Conservation (phyloP, 192 early-diverging fungal genomes). For the Chytriomyces sp. region DNA sequence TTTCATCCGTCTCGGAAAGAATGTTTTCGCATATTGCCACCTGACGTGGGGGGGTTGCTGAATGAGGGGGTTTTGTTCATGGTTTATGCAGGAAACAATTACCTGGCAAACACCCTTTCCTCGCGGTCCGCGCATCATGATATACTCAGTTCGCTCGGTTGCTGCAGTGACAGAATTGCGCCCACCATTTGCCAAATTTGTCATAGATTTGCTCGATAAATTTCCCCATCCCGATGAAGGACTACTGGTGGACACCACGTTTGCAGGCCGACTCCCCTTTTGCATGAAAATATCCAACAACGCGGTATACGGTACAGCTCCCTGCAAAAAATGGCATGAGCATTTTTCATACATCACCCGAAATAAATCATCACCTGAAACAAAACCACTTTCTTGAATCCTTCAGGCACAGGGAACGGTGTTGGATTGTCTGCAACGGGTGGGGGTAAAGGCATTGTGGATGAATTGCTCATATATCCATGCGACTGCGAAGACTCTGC, state of each 20-base stretch:
- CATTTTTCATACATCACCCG: neutral
- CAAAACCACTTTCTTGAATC: conserved; percentile 70
- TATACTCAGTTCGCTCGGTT: conserved; percentile 83
- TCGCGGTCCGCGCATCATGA: conserved; percentile 92
- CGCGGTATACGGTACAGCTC: conserved; percentile 84
- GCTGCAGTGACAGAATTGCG: conserved; percentile 40
- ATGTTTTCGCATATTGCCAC: conserved; percentile 38
- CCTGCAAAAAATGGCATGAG: conserved; percentile 52
- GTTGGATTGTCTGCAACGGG: conserved; percentile 46
- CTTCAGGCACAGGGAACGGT: conserved; percentile 63
- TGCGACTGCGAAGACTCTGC: neutral
- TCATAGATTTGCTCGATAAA: conserved; percentile 22
- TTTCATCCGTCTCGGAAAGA: conserved; percentile 10
- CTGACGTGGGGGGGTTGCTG: neutral
- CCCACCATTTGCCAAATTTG: conserved; percentile 5
- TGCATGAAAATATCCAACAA: conserved; percentile 85
- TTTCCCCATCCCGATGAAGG: conserved; percentile 63
- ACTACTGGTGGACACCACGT: conserved; percentile 55
- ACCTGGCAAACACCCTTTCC: conserved; percentile 90
- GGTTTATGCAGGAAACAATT: neutral
- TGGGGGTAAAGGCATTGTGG: conserved; percentile 39
- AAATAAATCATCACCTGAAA: conserved; percentile 52
- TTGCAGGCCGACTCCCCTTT: conserved; percentile 53
- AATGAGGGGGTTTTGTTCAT: neutral
- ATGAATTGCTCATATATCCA: neutral